phyloP scores from a whole-genome alignment of 2,329 filamentous ascomycete genomes.

The Paecilomyces dactylethromorphus region DNA sequence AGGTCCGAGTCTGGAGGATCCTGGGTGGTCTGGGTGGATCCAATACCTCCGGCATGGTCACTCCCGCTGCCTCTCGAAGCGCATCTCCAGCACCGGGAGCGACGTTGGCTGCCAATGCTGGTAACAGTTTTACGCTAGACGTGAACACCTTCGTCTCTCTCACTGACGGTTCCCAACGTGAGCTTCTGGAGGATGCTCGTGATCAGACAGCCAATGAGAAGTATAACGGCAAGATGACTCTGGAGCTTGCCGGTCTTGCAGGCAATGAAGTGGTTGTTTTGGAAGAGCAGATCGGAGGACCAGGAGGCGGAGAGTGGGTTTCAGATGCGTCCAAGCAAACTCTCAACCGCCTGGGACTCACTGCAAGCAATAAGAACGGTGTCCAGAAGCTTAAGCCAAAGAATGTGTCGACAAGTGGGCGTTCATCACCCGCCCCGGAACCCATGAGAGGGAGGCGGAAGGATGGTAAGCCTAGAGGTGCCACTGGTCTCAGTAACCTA shows the following conservation, averaged over 20 bases:
- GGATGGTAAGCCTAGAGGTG: slow-evolving; percentile 64
- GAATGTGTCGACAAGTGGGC: slow-evolving; percentile 48
- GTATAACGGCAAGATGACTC: slow-evolving; percentile 66
- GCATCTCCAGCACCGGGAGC: slow-evolving; percentile 38
- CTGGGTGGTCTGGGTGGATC: slow-evolving; percentile 38
- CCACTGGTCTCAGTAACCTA: slow-evolving; percentile 78
- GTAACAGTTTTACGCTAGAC: slow-evolving; percentile 53
- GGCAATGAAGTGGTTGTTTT: slow-evolving; percentile 72
- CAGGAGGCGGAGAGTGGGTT: slow-evolving; percentile 49
- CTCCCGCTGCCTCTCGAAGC: slow-evolving; percentile 37
- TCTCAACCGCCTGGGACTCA: slow-evolving; percentile 45
- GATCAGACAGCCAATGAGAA: slow-evolving; percentile 69
- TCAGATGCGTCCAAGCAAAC: slow-evolving; percentile 43
- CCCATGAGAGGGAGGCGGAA: slow-evolving; percentile 64
- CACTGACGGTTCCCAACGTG: slow-evolving; percentile 57
- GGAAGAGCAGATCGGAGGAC: slow-evolving; percentile 63
- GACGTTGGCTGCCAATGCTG: slow-evolving; percentile 34
- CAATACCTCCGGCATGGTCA: slow-evolving; percentile 37
- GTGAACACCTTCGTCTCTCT: slow-evolving; percentile 58
- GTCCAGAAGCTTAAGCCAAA: slow-evolving; percentile 34
- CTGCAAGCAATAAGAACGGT: slow-evolving; percentile 28
- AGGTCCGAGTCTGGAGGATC: slow-evolving; percentile 71
- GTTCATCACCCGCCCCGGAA: slow-evolving; percentile 61
- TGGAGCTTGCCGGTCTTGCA: slow-evolving; percentile 62
- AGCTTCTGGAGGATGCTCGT: slow-evolving; percentile 52